phyloP scores from a whole-genome alignment of 768 basidiomycete species.

The Boletus eberwhitei region DNA sequence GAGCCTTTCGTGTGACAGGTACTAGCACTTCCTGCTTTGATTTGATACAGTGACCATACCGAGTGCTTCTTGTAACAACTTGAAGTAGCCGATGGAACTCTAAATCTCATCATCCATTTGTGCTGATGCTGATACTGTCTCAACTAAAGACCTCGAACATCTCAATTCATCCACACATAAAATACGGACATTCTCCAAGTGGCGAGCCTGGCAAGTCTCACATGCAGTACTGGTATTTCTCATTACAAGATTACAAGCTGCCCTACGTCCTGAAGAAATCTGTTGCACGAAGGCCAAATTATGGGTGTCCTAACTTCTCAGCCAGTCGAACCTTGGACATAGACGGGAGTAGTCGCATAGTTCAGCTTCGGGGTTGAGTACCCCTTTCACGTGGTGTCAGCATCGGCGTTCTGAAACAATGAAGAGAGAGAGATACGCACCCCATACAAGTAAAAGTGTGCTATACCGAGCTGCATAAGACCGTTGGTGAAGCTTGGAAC shows the following conservation, averaged over 20 bases:
- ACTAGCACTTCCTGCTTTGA: too few relatives aligned
- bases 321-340: fast-evolving
- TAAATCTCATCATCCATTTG: too few relatives aligned
- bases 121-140: too few relatives aligned
- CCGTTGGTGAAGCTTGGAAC: constrained; percentile 1
- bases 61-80: too few relatives aligned
- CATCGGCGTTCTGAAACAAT: background rate
- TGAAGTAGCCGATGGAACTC: too few relatives aligned
- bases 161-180: too few relatives aligned
- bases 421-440: constrained; percentile 4
- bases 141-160: too few relatives aligned
- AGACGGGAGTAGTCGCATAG: background rate
- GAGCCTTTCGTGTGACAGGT: too few relatives aligned
- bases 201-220: too few relatives aligned
- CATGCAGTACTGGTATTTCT: background rate
- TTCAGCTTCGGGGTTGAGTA: background rate
- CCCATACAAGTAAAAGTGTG: background rate
- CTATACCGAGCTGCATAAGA: background rate
- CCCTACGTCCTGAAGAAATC: background rate
- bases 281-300: background rate
- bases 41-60: too few relatives aligned
- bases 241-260: background rate
- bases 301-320: background rate
- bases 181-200: too few relatives aligned
- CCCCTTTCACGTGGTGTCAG: background rate